A percentile compares a stretch with the other conserved stretches of the same genome.
These are phyloP conservation scores for Acanthamoeba healyi DNA, from an alignment of 208 protist species.

Conservation along the genomic window DNA sequence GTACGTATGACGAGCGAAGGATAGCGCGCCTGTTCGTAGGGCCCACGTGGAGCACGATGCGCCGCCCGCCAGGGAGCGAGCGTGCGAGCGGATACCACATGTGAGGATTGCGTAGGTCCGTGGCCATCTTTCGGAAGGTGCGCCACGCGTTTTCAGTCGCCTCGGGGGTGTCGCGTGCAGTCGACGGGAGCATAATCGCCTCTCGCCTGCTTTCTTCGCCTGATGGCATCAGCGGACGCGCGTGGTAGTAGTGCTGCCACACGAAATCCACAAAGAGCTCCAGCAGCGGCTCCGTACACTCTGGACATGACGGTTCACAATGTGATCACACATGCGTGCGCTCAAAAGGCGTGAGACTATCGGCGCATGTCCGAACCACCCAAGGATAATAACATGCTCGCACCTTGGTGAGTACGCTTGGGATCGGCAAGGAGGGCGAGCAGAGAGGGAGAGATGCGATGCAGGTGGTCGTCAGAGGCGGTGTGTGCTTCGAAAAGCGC, in stretches of 20 bases:
- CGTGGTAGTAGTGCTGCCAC: not conserved
- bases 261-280: slow-evolving; percentile 16
- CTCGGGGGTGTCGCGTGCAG: not conserved
- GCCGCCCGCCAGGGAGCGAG: not conserved
- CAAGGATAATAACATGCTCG: not conserved
- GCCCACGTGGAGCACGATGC: slow-evolving; percentile 21
- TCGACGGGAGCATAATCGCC: not conserved
- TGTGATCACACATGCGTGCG: not conserved
- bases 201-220: not conserved
- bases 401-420: not conserved
- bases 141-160: not conserved
- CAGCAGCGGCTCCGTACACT: slow-evolving; percentile 13
- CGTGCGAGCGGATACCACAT: slow-evolving; percentile 33
- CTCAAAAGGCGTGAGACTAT: not conserved
- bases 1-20: not conserved
- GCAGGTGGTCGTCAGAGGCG: not conserved
- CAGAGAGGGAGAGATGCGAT: not conserved
- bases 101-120: slow-evolving; percentile 24
- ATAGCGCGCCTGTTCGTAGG: slow-evolving; percentile 42
- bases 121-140: not conserved
- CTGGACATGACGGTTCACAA: not conserved
- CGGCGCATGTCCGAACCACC: not conserved
- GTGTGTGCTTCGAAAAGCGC: not conserved
- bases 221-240: not conserved
- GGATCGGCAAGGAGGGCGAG: not conserved